phyloP scores from a whole-genome alignment of 495 filamentous ascomycete species.

The Penicillium cosmopolitanum region DNA sequence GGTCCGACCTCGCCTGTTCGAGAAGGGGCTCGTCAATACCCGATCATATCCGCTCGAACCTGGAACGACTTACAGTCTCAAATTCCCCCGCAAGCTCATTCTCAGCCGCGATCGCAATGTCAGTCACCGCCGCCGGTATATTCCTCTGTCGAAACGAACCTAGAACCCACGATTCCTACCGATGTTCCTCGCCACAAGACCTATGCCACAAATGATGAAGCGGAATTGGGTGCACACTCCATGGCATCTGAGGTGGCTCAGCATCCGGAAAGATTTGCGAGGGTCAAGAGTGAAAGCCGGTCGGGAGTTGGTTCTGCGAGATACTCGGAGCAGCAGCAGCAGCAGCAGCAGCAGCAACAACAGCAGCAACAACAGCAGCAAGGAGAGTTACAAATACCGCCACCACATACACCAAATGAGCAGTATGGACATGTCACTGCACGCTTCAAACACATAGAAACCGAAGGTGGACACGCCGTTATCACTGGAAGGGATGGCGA shows the following conservation, averaged over 20 bases:
- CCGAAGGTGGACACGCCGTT: conserved; percentile 80
- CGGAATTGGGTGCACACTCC: conserved; percentile 28
- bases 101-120: conserved; percentile 18
- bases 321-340: background rate
- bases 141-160: background rate
- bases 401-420: conserved; percentile 27
- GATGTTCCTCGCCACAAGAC: conserved; percentile 18
- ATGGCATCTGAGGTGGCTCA: conserved; percentile 25
- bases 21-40: conserved; percentile 35
- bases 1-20: conserved; percentile 24
- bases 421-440: conserved; percentile 57
- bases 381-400: background rate
- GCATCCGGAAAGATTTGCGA: conserved; percentile 28
- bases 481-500: conserved; percentile 77
- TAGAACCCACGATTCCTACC: conserved; percentile 17
- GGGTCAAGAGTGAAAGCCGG: conserved; percentile 13
- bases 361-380: no score
- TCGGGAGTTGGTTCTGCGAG: conserved; percentile 1
- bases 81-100: conserved; percentile 22
- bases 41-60: conserved; percentile 38
- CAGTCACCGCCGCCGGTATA: conserved; percentile 10
- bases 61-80: conserved; percentile 32
- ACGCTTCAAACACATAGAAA: conserved; percentile 80
- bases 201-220: conserved; percentile 16
- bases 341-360: background rate